Evolutionary conservation across 2,329 filamentous ascomycete genomes (phyloP).

Genomic region (Aureobasidium musti): DNA sequence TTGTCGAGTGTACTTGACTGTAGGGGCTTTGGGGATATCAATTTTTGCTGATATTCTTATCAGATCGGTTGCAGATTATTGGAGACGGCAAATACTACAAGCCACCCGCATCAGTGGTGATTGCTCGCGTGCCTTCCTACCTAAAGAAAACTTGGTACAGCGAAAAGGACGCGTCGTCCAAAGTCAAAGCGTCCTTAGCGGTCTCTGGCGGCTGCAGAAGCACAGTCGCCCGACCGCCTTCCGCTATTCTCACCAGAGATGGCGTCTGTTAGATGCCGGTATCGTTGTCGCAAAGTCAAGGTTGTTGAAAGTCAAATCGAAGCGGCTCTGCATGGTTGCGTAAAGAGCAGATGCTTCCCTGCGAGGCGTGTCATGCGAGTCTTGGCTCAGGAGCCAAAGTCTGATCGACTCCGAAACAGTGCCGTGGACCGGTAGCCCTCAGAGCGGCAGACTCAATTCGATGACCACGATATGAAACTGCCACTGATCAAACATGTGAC

Average conservation of each 20-base stretch:
- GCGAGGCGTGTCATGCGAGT: background rate
- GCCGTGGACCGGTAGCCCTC: slow-evolving; percentile 10
- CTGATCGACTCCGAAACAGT: slow-evolving; percentile 8
- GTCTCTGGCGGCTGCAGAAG: slow-evolving; percentile 3
- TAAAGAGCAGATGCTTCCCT: slow-evolving; percentile 1
- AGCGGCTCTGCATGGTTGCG: slow-evolving; percentile 18
- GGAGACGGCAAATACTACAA: background rate
- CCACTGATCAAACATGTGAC: too few relatives aligned
- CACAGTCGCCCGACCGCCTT: background rate
- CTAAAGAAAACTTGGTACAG: slow-evolving; percentile 18
- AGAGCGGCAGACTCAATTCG: background rate
- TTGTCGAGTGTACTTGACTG: background rate
- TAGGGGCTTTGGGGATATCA: background rate
- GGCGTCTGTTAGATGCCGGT: background rate
- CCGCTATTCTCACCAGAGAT: background rate
- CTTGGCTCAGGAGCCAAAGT: slow-evolving; percentile 7
- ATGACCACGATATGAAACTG: background rate
- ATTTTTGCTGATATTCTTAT: background rate
- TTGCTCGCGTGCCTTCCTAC: slow-evolving; percentile 17
- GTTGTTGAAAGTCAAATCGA: slow-evolving; percentile 2
- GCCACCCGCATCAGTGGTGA: background rate
- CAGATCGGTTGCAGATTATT: background rate
- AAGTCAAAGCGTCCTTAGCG: slow-evolving; percentile 17
- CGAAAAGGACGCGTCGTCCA: slow-evolving; percentile 9
- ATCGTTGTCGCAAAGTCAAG: slow-evolving; percentile 15